phyloP scores from a whole-genome alignment of 1,284 basidiomycete species.

The Leccinum fallax region DNA sequence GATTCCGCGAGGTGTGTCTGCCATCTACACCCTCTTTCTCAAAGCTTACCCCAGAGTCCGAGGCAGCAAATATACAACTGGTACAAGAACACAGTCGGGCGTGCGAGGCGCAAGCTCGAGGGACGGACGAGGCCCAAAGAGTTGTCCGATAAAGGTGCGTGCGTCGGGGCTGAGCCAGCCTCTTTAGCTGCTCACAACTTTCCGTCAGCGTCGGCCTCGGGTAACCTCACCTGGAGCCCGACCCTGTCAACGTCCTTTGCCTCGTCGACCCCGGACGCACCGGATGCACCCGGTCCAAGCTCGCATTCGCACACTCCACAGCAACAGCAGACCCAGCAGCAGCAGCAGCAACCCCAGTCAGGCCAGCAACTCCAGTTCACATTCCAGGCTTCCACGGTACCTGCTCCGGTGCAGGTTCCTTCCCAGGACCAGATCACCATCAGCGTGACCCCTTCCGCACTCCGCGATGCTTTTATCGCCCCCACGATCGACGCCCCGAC shows the following conservation, averaged over 20 bases:
- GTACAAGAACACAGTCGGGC: conserved; percentile 66
- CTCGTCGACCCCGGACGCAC: conserved; percentile 11
- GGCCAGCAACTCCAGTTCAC: conserved; percentile 41
- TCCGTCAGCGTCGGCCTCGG: conserved; percentile 14
- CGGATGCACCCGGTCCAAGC: conserved; percentile 17
- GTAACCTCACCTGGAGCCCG: conserved; percentile 34
- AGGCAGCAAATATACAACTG: conserved; percentile 65
- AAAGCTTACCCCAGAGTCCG: conserved; percentile 1
- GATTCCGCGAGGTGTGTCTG: conserved; percentile 54
- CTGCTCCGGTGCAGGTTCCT: conserved; percentile 25
- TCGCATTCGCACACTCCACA: conserved; percentile 31
- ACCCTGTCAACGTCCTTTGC: conserved; percentile 33
- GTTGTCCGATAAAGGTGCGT: conserved; percentile 47
- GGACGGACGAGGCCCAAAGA: conserved; percentile 51
- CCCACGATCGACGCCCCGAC: conserved; percentile 47
- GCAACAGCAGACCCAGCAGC: conserved; percentile 27
- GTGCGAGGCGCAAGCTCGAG: conserved; percentile 55
- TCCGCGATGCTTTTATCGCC: conserved; percentile 50
- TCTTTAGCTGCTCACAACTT: neutral
- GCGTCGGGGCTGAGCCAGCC: neutral
- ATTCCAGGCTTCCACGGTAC: conserved; percentile 26
- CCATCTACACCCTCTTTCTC: neutral
- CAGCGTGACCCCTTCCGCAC: conserved; percentile 41
- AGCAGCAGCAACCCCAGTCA: conserved; percentile 25
- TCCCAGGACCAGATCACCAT: conserved; percentile 33